Evolutionary conservation across 2,329 filamentous ascomycete genomes (phyloP).

Genomic region (Triangularia verruculosa): DNA sequence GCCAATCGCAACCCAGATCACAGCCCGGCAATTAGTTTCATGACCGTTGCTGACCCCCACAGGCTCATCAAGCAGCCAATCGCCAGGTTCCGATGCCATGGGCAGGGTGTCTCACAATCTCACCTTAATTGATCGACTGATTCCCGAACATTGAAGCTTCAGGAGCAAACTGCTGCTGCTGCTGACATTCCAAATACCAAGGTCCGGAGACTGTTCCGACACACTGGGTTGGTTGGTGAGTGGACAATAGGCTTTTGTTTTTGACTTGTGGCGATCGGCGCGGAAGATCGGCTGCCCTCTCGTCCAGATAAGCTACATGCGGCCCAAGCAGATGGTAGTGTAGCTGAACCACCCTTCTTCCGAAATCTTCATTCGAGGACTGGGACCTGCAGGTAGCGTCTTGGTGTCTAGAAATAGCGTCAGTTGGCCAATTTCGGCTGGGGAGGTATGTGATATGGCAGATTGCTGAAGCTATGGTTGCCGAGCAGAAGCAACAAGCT

Average conservation of each 20-base stretch:
- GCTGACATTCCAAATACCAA: background rate
- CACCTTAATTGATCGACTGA: background rate
- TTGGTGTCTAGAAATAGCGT: background rate
- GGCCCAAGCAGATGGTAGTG: background rate
- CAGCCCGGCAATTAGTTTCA: background rate
- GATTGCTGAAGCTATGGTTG: background rate
- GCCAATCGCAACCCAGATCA: slow-evolving; percentile 26
- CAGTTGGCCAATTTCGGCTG: background rate
- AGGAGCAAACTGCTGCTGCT: background rate
- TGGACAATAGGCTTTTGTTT: too few species aligned
- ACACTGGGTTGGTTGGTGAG: background rate
- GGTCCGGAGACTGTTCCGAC: slow-evolving; percentile 2
- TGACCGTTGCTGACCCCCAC: slow-evolving; percentile 10
- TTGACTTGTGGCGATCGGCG: slow-evolving; percentile 3
- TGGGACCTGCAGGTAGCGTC: background rate
- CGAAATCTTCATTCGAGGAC: background rate
- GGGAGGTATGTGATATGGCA: background rate
- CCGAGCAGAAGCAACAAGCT: background rate
- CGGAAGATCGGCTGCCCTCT: slow-evolving; percentile 1
- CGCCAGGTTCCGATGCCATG: slow-evolving; percentile 8
- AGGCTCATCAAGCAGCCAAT: slow-evolving; percentile 7
- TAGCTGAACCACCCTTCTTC: background rate
- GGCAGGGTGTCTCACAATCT: background rate
- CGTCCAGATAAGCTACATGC: background rate
- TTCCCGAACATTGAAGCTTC: background rate